phyloP scores from a whole-genome alignment of 257 asterid genomes.

The Solanum phureja region DNA sequence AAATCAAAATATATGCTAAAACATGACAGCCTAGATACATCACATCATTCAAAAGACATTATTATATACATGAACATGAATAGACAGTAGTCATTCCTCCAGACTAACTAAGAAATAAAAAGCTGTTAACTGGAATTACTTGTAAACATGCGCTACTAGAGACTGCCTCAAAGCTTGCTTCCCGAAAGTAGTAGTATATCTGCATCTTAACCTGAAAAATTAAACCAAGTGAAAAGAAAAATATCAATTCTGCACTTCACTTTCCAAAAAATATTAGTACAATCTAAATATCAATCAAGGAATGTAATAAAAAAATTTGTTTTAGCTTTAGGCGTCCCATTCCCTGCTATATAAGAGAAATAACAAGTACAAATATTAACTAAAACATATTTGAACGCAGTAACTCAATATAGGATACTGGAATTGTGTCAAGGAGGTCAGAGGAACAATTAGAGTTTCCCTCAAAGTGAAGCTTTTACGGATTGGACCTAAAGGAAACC shows the following conservation, averaged over 20 bases:
- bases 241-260: background rate
- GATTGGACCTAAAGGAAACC: slow-evolving; percentile 1
- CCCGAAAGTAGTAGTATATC: background rate
- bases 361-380: background rate
- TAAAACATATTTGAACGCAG: background rate
- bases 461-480: background rate
- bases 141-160: background rate
- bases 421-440: background rate
- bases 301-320: background rate
- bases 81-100: background rate
- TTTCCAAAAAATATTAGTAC: background rate
- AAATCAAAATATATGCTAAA: background rate
- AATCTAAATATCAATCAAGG: background rate
- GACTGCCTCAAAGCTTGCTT: background rate
- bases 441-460: background rate
- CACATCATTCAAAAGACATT: background rate
- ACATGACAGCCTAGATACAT: background rate
- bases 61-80: background rate
- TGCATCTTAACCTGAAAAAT: background rate
- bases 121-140: background rate
- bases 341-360: background rate
- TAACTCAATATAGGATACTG: background rate
- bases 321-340: slow-evolving; percentile 2
- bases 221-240: background rate
- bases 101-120: background rate